Base-by-base conservation (phyloP, 345 rosid genomes). In the Cardiospermum halicacabum region DNA sequence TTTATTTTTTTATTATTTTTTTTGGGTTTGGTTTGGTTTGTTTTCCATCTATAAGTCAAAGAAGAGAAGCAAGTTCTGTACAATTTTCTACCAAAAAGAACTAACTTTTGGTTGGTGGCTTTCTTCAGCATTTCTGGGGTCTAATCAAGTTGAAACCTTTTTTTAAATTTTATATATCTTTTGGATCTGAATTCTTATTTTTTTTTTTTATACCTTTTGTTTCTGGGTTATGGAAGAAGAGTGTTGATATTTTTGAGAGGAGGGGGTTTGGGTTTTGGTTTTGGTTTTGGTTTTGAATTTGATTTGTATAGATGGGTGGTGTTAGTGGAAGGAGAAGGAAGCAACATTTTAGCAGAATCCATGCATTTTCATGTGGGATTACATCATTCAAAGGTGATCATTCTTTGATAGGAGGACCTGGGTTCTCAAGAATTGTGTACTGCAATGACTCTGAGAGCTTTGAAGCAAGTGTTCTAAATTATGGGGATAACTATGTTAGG, bases 331-430 rank as follows among this genome's bases (percentile, higher is more conserved):
- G 88, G 75, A 86, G 81, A 68, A 89, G 69, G 71, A 86, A 76
- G 79, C 80, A 81, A 63, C 83, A 72, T 64, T 81, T 89, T 11
- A 72, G 87, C 75, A 80, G 88, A 58, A 76, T 93, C 50, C 89
- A 86, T 75, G 80, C 92, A 32, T 85, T 81, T 56, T 64, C 80
- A 21, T 72, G 86, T 68, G 94, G 98, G 34, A 83, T 73, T 68
- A 83, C 89, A 10, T 82, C 77, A 11, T 85, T 84, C 69, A 74
- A 72, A 64, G 89, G 78, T 3, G 98, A 89, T 1, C 96, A 84
- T 66, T 85, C 96, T 10, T 71, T 84, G 39, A 86, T 93, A 13
- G 98, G 98, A 40, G 98, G 98, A 43, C 96, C 97, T 11, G 98
- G 98, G 4, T 93, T 88, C 75, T 90, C 98, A 0, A 82, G 98